Conservation (phyloP, 2,329 filamentous ascomycete species). For the Curvularia sp. region DNA sequence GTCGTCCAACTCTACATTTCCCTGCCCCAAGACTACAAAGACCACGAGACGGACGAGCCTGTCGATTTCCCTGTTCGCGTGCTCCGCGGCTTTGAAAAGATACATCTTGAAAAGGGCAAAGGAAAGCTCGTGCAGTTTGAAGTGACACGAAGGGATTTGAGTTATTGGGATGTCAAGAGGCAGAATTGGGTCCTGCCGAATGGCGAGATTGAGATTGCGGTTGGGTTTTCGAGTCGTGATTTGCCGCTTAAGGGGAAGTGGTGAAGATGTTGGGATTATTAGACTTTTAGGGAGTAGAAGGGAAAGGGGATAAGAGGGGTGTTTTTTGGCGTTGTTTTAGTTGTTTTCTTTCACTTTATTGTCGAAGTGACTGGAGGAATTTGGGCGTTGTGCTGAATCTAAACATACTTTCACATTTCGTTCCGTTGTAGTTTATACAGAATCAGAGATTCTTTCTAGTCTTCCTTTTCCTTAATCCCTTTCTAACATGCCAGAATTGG, state of each 20-base stretch:
- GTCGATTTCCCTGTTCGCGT: conserved; percentile 63
- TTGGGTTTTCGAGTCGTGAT: conserved; percentile 48
- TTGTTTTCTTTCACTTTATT: neutral
- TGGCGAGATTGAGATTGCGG: conserved; percentile 39
- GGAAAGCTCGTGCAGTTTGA: conserved; percentile 45
- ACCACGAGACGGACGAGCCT: conserved; percentile 52
- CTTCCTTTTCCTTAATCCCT: neutral
- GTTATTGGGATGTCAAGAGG: conserved; percentile 50
- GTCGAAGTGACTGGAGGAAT: neutral
- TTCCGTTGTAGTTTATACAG: neutral
- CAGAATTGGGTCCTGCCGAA: conserved; percentile 53
- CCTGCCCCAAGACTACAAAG: conserved; percentile 54
- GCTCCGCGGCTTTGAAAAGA: conserved; percentile 55
- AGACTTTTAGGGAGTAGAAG: conserved; percentile 11
- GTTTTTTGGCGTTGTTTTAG: neutral
- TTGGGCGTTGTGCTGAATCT: neutral
- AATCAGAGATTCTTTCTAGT: neutral
- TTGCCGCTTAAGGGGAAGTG: conserved; percentile 42
- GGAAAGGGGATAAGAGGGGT: neutral
- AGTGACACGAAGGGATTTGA: conserved; percentile 51
- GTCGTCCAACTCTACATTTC: conserved; percentile 66
- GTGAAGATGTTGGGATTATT: conserved; percentile 18
- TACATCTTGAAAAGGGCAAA: conserved; percentile 39
- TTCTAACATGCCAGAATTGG: too few species aligned
- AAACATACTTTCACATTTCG: neutral